phyloP scores from a whole-genome alignment of 495 filamentous ascomycete species.

The Parathielavia appendiculata region DNA sequence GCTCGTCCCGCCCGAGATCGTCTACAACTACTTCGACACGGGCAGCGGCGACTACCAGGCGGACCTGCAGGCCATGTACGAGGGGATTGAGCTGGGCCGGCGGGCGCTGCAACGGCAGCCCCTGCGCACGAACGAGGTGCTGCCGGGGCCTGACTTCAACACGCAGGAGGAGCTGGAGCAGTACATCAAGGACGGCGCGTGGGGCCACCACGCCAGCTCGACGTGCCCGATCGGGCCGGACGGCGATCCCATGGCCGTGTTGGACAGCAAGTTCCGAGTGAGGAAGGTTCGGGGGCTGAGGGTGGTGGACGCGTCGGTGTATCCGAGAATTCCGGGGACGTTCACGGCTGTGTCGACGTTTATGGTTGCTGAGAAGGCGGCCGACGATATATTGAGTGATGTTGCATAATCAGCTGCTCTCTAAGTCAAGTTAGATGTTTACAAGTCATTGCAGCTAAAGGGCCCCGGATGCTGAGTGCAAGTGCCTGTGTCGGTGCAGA shows the following conservation, averaged over 20 bases:
- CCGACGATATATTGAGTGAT: conserved; percentile 28
- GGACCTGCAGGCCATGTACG: conserved; percentile 46
- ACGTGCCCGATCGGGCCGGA: conserved; percentile 54
- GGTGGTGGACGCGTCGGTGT: conserved; percentile 57
- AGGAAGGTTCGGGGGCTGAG: conserved; percentile 52
- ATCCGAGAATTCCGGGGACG: conserved; percentile 53
- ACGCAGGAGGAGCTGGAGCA: conserved; percentile 40
- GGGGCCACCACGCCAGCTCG: conserved; percentile 58
- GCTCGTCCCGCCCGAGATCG: conserved; percentile 49
- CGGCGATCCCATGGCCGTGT: conserved; percentile 50
- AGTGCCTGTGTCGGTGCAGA: too few species aligned
- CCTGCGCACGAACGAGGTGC: conserved; percentile 42
- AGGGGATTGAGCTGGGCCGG: conserved; percentile 44
- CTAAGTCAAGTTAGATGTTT: too few species aligned
- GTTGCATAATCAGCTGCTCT: conserved; percentile 2
- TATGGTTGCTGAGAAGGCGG: conserved; percentile 58
- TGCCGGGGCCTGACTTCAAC: conserved; percentile 42
- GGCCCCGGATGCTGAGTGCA: too few species aligned
- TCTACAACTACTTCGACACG: conserved; percentile 52
- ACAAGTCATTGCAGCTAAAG: too few species aligned
- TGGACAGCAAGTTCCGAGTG: conserved; percentile 56
- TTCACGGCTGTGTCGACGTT: conserved; percentile 52
- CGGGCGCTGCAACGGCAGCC: conserved; percentile 35
- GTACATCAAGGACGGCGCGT: conserved; percentile 49
- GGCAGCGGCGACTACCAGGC: conserved; percentile 23